Conservation (phyloP, 1,284 basidiomycete species). For the Fomitopsis palustris region DNA sequence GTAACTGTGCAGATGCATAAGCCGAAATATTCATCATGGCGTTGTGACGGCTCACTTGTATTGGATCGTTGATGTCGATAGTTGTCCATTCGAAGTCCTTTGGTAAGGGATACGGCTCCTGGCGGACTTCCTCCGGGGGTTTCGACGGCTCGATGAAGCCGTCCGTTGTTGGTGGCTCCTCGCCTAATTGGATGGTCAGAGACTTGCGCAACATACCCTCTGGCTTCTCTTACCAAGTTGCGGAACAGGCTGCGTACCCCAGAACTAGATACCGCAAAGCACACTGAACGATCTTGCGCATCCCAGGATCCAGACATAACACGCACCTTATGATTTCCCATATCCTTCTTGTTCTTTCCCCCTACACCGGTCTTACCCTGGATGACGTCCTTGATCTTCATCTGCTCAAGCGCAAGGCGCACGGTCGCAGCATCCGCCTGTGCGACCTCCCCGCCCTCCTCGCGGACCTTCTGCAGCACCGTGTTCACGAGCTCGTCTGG, state of each 20-base stretch:
- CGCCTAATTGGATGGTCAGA: slow-evolving; percentile 41
- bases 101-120: slow-evolving; percentile 86
- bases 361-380: slow-evolving; percentile 68
- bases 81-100: slow-evolving; percentile 93
- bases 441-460: slow-evolving; percentile 45
- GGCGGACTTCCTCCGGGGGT: slow-evolving; percentile 75
- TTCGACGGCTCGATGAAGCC: slow-evolving; percentile 89
- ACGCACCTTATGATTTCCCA: slow-evolving; percentile 83
- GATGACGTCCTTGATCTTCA: slow-evolving; percentile 72
- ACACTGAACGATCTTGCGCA: background rate
- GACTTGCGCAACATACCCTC: slow-evolving; percentile 1
- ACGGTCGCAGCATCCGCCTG: slow-evolving; percentile 58
- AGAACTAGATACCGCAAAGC: slow-evolving; percentile 69
- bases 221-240: slow-evolving; percentile 56
- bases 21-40: background rate
- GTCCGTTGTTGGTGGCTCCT: slow-evolving; percentile 66
- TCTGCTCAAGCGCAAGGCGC: slow-evolving; percentile 56
- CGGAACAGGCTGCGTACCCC: slow-evolving; percentile 94
- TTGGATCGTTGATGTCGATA: slow-evolving; percentile 77
- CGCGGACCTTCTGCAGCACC: slow-evolving; percentile 58
- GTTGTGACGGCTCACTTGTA: slow-evolving; percentile 46
- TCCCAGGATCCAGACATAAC: background rate
- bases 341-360: slow-evolving; percentile 72
- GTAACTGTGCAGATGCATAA: slow-evolving; percentile 47
- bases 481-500: slow-evolving; percentile 57